Base-by-base conservation (phyloP, 129 eudicot genomes). In the Silybum marianum region DNA sequence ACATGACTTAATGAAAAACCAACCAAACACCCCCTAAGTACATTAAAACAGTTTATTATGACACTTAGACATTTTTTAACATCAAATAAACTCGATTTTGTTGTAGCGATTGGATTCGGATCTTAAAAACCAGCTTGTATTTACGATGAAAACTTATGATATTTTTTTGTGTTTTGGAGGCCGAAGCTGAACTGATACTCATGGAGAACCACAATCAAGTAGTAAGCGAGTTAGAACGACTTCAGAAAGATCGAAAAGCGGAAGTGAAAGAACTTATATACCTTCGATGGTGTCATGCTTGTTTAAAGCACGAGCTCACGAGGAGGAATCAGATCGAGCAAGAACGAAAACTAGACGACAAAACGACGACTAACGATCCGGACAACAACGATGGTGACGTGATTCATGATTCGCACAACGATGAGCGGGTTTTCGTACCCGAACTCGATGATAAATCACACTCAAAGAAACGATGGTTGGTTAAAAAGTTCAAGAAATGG, bases 281-380 rank as follows among this genome's bases (percentile, higher is more conserved):
- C 82, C 77, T 93, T 62, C 84, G 91, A 68, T 85, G 93, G 97
- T 76, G 89, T 62, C 89, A 90, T 14, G 95, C 95, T 2, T 92
- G 97, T 78, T 77, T 92, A 76, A 86, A 87, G 80, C 94, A 88
- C 51, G 91, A 88, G 83, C 82, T 92, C 5, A 67, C 48, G 38
- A 88, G 89, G 82, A 86, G 85, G 80, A 86, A 75, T 72, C 84
- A 90, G 51, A 73, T 85, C 67, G 88, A 88, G 83, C 83, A 83
- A 76, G 83, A 81, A 70, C 34, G 70, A 21, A 69, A 76, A 32
- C 34, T 25, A 2, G 84, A 67, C 6, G 84, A 83, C 19, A 78
- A 67, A 22, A 54, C 63, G 19, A 54, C 63, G 16, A n/a, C 18
- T 48, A 58, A 5, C 3, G 66, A 18, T 10, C 24, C 66, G 10